phyloP scores from a whole-genome alignment of 2,329 filamentous ascomycete genomes.

The Endothia cerciana region DNA sequence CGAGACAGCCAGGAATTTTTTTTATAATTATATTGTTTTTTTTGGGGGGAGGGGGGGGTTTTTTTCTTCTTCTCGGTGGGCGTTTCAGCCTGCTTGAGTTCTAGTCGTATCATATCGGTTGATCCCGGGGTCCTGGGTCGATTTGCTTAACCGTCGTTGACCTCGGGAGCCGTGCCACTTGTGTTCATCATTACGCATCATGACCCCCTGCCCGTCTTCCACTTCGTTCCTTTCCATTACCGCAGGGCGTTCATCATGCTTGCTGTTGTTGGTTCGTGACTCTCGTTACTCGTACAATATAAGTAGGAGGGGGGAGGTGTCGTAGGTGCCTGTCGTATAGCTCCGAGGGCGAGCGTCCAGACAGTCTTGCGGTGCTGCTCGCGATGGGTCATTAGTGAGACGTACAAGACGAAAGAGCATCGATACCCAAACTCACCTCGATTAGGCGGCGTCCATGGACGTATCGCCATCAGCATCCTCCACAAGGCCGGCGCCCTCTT shows the following conservation, averaged over 20 bases:
- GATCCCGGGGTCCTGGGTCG: too few relatives aligned
- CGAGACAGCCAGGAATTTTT: too few relatives aligned
- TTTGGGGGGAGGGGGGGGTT: not conserved
- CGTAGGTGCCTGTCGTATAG: too few relatives aligned
- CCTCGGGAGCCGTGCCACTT: too few relatives aligned
- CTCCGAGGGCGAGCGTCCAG: too few relatives aligned
- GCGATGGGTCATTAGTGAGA: not conserved
- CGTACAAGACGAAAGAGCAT: not conserved
- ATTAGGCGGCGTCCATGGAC: not conserved
- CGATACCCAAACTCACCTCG: not conserved
- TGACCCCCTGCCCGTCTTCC: not conserved
- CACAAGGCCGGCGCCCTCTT: too few relatives aligned
- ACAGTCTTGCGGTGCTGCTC: not conserved
- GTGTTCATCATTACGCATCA: too few relatives aligned
- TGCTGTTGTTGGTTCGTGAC: not conserved
- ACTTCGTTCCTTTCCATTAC: not conserved
- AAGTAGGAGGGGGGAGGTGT: too few relatives aligned
- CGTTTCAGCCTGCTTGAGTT: not conserved
- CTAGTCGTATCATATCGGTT: not conserved
- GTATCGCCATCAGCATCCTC: not conserved
- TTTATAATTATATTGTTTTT: too few relatives aligned
- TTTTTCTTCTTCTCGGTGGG: not conserved
- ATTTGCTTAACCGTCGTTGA: not conserved
- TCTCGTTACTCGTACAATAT: not conserved
- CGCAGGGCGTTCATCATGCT: not conserved